A percentile compares a stretch with the other conserved stretches of the same genome.
Conservation (phyloP, 2,329 filamentous ascomycete species). For the Chrysoporthe austroafricana region DNA sequence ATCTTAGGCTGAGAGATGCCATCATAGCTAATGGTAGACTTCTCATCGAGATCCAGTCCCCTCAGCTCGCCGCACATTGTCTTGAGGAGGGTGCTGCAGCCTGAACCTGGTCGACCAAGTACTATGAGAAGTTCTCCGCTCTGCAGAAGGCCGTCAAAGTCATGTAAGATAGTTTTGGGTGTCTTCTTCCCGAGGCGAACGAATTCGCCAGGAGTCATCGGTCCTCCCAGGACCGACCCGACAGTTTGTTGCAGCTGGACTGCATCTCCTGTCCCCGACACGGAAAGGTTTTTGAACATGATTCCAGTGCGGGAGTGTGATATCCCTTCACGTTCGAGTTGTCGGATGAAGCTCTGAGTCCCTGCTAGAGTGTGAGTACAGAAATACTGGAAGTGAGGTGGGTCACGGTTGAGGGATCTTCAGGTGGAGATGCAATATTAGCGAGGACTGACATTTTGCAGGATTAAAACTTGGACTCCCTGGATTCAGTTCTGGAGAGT, state of each 20-base stretch:
- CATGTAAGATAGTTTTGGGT: constrained; percentile 63
- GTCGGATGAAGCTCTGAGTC: background rate
- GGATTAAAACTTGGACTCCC: background rate
- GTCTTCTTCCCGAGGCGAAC: constrained; percentile 51
- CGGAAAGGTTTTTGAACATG: constrained; percentile 66
- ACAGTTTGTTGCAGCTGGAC: constrained; percentile 73
- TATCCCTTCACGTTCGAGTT: constrained; percentile 5
- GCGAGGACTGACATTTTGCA: background rate
- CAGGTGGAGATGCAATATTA: background rate
- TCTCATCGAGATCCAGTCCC: constrained; percentile 56
- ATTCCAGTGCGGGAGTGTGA: constrained; percentile 56
- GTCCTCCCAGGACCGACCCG: constrained; percentile 59
- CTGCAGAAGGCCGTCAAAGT: constrained; percentile 67
- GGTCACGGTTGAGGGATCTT: no score
- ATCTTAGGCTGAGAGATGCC: constrained; percentile 59
- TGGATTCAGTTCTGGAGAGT: background rate
- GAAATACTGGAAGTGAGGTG: background rate
- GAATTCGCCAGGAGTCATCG: constrained; percentile 60
- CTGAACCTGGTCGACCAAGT: constrained; percentile 67
- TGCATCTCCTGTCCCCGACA: constrained; percentile 68
- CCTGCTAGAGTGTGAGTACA: background rate
- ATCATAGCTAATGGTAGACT: constrained; percentile 63
- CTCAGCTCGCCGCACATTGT: constrained; percentile 63
- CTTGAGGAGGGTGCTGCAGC: constrained; percentile 68
- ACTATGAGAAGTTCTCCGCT: constrained; percentile 71